Conservation (phyloP, 2,329 filamentous ascomycete genomes). For the Cyanodermella asteris region DNA sequence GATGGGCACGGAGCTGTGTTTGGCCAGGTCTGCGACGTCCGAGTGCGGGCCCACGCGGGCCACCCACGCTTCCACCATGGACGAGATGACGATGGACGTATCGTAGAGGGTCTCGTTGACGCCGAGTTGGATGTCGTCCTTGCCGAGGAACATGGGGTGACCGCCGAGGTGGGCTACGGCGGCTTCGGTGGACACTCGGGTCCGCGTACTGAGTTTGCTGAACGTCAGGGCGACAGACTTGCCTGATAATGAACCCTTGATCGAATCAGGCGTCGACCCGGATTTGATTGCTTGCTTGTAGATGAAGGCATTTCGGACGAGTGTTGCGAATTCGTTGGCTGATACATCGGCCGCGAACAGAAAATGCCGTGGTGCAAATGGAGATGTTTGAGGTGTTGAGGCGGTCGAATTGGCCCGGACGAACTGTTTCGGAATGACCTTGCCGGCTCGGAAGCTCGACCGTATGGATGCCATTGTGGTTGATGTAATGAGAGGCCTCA, state of each 20-base stretch:
- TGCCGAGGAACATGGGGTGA: conserved; percentile 88
- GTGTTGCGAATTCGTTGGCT: conserved; percentile 52
- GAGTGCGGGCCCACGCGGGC: conserved; percentile 56
- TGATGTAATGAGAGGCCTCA: too few species aligned
- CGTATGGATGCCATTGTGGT: too few species aligned
- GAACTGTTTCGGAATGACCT: too few species aligned
- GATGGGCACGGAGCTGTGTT: conserved; percentile 55
- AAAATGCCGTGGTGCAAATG: conserved; percentile 56
- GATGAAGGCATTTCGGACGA: conserved; percentile 61
- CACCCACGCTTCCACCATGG: conserved; percentile 68
- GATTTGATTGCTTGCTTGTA: conserved; percentile 63
- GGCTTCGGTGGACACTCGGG: conserved; percentile 78
- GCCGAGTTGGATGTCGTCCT: conserved; percentile 87
- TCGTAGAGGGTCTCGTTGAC: conserved; percentile 90
- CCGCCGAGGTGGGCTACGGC: conserved; percentile 77
- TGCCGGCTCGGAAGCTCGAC: too few species aligned
- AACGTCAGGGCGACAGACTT: conserved; percentile 90
- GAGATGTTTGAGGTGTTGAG: conserved; percentile 29
- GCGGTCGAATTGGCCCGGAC: too few species aligned
- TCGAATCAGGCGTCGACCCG: conserved; percentile 33
- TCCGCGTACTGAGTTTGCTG: conserved; percentile 85
- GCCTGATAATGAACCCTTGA: conserved; percentile 43
- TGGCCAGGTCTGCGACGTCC: conserved; percentile 49
- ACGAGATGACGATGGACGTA: conserved; percentile 80
- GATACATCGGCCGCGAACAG: conserved; percentile 79